These are phyloP conservation scores for Asterionellopsis glacialis DNA, from an alignment of 108 stramenopile genomes.

Conservation along the genomic window DNA sequence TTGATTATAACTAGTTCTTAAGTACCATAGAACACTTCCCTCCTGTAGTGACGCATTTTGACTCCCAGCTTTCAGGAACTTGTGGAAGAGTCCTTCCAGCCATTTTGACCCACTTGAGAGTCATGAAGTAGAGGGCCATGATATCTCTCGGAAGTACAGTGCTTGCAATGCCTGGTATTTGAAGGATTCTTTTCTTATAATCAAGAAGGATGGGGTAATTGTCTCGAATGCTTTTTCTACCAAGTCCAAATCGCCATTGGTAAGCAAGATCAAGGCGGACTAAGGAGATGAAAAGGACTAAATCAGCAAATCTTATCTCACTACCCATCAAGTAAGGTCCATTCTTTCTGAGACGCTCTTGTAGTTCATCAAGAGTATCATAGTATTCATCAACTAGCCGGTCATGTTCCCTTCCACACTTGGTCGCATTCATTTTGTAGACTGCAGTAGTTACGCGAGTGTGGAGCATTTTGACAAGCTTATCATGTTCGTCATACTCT, in stretches of 20 bases:
- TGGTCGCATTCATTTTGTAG: slow-evolving; percentile 13
- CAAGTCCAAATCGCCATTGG: slow-evolving; percentile 12
- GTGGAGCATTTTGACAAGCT: slow-evolving; percentile 4
- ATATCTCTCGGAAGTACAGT: slow-evolving; percentile 9
- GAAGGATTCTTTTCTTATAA: slow-evolving; percentile 5
- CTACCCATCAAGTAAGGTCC: slow-evolving; percentile 7
- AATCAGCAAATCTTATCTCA: slow-evolving; percentile 1
- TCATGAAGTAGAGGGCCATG: slow-evolving; percentile 15
- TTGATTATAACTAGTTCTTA: no score
- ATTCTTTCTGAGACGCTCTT: slow-evolving; percentile 3
- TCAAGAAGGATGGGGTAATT: slow-evolving; percentile 5
- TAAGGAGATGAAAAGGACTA: background rate
- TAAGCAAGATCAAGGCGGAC: slow-evolving; percentile 10
- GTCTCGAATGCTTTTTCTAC: slow-evolving; percentile 6
- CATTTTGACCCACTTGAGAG: slow-evolving; percentile 1
- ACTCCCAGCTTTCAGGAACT: slow-evolving; percentile 10
- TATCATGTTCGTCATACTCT: background rate
- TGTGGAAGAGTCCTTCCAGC: slow-evolving; percentile 4
- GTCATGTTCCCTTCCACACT: slow-evolving; percentile 9
- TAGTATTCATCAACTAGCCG: slow-evolving; percentile 8
- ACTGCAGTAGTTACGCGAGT: slow-evolving; percentile 6
- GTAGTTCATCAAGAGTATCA: background rate
- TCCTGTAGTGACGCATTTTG: no score
- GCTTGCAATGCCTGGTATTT: slow-evolving; percentile 4
- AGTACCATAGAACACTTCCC: no score